Base-by-base conservation (phyloP, 139 green algal species). In the Zygnema circumcarinatum region DNA sequence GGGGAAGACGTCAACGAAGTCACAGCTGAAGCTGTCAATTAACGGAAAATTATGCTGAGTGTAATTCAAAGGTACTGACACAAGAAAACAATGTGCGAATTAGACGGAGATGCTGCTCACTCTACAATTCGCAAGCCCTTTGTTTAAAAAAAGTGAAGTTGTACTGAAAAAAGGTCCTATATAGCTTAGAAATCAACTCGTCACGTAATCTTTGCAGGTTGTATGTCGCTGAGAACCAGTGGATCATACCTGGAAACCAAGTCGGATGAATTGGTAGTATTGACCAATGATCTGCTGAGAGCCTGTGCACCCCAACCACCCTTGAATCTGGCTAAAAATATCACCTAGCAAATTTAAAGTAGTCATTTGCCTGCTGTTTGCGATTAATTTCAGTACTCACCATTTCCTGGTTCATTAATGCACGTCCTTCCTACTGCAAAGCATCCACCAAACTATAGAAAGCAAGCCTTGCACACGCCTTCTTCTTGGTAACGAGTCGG, bases 241-340 rank as follows among this genome's bases (percentile, higher is more conserved):
- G n/a, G n/a, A n/a, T n/a, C n/a, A 22, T 67, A 90, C 87, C 81
- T 91, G 40, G 75, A 79, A 90, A 38, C 87, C 87, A n/a, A 91
- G 87, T 25, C 87, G 87, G 83, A 91, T 76, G 81, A 91, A 90
- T n/a, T 91, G 83, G 53, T 90, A 91, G 82, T 91, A 91, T 32
- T 91, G 87, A 1, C 38, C 87, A 22, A 90, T 73, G 72, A 90
- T n/a, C 52, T 90, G 85, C 32, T 67, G 78, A n/a, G 86, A 67
- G 1, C 85, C 80, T 90, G 85, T 79, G 11, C 35, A 3, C 69
- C 69, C 25, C 54, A 72, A 33, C 54, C 54, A 25, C n/a, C n/a
- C n/a, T n/a, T n/a, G n/a, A n/a, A 76, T 25, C 25, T 25, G n/a
- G 25, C 47, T n/a, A 16, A 84, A 76, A 84, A 84, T 82, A 41